phyloP scores from a whole-genome alignment of 2,329 filamentous ascomycete species.

The Fusarium incarnatum region DNA sequence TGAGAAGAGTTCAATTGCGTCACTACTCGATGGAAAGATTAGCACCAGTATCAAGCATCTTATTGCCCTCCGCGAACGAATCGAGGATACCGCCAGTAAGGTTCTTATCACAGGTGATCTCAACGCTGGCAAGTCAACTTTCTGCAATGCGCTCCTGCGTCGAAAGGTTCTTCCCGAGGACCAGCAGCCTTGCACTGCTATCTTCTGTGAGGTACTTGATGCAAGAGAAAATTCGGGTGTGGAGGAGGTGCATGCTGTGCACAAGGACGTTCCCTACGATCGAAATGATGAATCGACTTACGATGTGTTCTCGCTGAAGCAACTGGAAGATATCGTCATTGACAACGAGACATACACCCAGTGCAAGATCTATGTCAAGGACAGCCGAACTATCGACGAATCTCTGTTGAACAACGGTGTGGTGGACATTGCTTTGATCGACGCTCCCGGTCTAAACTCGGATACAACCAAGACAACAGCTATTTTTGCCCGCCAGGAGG shows the following conservation, averaged over 20 bases:
- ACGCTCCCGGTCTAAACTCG: constrained; percentile 93
- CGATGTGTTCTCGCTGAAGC: constrained; percentile 80
- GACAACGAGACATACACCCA: constrained; percentile 91
- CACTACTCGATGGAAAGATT: constrained; percentile 92
- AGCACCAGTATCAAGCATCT: constrained; percentile 93
- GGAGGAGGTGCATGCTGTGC: constrained; percentile 96
- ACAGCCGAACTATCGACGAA: constrained; percentile 88
- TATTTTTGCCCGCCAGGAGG: constrained; percentile 95
- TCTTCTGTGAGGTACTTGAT: constrained; percentile 97
- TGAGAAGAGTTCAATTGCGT: constrained; percentile 90
- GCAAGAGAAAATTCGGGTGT: constrained; percentile 88
- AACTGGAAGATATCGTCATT: constrained; percentile 88
- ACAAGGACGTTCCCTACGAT: constrained; percentile 82
- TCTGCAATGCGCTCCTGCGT: constrained; percentile 95
- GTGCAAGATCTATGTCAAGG: constrained; percentile 97
- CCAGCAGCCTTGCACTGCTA: constrained; percentile 97
- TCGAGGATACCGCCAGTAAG: constrained; percentile 97
- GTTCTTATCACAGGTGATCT: constrained; percentile 95
- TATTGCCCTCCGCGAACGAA: constrained; percentile 85
- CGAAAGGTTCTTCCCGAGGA: constrained; percentile 95
- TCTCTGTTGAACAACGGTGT: constrained; percentile 97
- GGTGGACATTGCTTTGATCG: constrained; percentile 96
- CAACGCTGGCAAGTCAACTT: constrained; percentile 98
- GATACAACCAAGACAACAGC: constrained; percentile 98
- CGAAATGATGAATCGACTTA: constrained; percentile 95